Conservation (phyloP, 176 grass and related monocot genomes). For the Oryza coarctata region DNA sequence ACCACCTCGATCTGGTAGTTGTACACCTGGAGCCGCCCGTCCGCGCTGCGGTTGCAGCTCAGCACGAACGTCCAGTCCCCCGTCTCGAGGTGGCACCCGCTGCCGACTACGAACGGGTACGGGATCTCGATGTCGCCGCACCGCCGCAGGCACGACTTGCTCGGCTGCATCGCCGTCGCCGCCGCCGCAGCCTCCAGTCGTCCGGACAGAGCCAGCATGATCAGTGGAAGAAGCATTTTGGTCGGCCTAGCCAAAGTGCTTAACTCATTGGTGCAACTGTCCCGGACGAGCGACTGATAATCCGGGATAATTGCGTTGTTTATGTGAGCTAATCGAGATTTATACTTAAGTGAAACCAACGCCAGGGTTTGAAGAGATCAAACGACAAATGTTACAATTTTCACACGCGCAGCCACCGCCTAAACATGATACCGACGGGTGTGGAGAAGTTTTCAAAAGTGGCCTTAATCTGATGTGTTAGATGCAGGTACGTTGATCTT, state of each 20-base stretch:
- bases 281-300: neutral
- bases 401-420: slow-evolving; percentile 13
- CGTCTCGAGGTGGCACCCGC: slow-evolving; percentile 50
- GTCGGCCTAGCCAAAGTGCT: neutral
- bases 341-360: neutral
- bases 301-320: neutral
- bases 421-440: slow-evolving; percentile 4
- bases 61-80: slow-evolving; percentile 57
- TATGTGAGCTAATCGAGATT: slow-evolving; percentile 8
- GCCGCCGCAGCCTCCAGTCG: neutral
- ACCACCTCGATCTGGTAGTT: slow-evolving; percentile 57
- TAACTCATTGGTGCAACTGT: neutral
- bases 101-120: slow-evolving; percentile 77
- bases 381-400: neutral
- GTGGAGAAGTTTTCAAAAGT: neutral
- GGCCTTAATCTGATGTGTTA: slow-evolving; percentile 6
- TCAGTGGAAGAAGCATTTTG: slow-evolving; percentile 7
- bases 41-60: slow-evolving; percentile 27
- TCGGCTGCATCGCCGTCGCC: slow-evolving; percentile 33
- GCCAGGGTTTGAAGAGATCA: neutral
- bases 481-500: slow-evolving; percentile 48
- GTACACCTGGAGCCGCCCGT: slow-evolving; percentile 21
- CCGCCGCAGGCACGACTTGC: slow-evolving; percentile 29
- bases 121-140: slow-evolving; percentile 67
- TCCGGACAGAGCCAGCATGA: neutral